Percentiles rank a stretch among this genome's conserved stretches.
phyloP scores from a whole-genome alignment of 2,329 filamentous ascomycete genomes.

The Piedraia hortae region DNA sequence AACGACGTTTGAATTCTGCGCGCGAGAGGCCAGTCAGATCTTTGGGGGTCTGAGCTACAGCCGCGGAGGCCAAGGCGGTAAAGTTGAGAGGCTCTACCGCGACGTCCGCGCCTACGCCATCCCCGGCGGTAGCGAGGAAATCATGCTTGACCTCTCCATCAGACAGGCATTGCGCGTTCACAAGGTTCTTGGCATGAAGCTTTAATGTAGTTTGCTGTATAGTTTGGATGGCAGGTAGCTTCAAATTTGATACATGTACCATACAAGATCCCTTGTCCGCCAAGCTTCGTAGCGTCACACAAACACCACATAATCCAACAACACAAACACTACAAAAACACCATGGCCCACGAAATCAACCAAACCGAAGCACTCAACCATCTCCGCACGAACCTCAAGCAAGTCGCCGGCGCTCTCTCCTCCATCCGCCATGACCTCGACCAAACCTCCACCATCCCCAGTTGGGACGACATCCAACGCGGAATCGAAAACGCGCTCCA shows the following conservation, averaged over 20 bases:
- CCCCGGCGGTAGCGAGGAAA: conserved; percentile 85
- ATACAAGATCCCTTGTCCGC: too few species aligned
- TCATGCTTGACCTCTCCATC: conserved; percentile 93
- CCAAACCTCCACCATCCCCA: background rate
- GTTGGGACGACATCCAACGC: conserved; percentile 5
- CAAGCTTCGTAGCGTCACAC: too few species aligned
- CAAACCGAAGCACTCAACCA: conserved; percentile 1
- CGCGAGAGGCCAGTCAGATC: conserved; percentile 85
- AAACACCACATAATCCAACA: too few species aligned
- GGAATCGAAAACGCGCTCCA: conserved; percentile 14
- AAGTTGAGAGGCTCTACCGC: conserved; percentile 80
- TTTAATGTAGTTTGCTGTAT: conserved; percentile 32
- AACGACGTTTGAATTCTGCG: conserved; percentile 90
- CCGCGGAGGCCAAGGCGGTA: conserved; percentile 77
- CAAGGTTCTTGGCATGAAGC: conserved; percentile 82
- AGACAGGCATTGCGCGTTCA: conserved; percentile 70
- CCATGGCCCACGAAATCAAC: background rate
- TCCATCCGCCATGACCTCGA: background rate
- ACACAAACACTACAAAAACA: too few species aligned
- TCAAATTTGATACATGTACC: too few species aligned
- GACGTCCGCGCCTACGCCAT: conserved; percentile 89
- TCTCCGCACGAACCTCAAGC: conserved; percentile 1
- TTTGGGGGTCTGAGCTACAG: conserved; percentile 86
- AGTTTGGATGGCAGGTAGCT: too few species aligned
- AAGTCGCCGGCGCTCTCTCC: conserved; percentile 1